Conservation (phyloP, 306 rosid genomes). For the Biancaea sappan region DNA sequence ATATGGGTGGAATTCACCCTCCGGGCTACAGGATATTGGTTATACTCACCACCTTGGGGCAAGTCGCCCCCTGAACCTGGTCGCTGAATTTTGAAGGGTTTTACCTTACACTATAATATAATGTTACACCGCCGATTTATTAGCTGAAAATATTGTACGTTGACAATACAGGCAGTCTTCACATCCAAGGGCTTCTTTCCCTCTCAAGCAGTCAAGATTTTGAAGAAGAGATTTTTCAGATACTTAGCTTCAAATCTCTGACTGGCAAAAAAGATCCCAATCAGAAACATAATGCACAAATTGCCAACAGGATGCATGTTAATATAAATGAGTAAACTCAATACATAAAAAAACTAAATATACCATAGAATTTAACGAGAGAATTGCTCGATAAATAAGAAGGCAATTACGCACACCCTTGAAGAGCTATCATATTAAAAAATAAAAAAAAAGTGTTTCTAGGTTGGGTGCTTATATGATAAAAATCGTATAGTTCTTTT, state of each 20-base stretch:
- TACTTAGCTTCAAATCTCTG: neutral
- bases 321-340: neutral
- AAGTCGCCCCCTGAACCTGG: slow-evolving; percentile 96
- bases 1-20: slow-evolving; percentile 71
- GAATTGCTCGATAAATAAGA: neutral
- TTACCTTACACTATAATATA: slow-evolving; percentile 30
- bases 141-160: neutral
- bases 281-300: neutral
- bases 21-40: slow-evolving; percentile 66
- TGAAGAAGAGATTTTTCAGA: neutral
- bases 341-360: neutral
- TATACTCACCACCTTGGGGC: slow-evolving; percentile 92
- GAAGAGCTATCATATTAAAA: neutral
- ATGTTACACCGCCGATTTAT: neutral
- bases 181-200: slow-evolving; percentile 28
- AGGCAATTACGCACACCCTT: neutral
- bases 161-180: slow-evolving; percentile 5
- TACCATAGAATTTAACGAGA: neutral
- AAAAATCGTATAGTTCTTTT: neutral
- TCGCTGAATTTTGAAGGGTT: slow-evolving; percentile 80
- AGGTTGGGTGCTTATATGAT: neutral
- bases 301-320: neutral
- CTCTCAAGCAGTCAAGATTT: neutral
- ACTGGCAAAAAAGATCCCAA: neutral
- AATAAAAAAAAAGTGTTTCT: too few relatives aligned